phyloP scores from a whole-genome alignment of 306 rosid species.

The Psophocarpus tetragonolobus region DNA sequence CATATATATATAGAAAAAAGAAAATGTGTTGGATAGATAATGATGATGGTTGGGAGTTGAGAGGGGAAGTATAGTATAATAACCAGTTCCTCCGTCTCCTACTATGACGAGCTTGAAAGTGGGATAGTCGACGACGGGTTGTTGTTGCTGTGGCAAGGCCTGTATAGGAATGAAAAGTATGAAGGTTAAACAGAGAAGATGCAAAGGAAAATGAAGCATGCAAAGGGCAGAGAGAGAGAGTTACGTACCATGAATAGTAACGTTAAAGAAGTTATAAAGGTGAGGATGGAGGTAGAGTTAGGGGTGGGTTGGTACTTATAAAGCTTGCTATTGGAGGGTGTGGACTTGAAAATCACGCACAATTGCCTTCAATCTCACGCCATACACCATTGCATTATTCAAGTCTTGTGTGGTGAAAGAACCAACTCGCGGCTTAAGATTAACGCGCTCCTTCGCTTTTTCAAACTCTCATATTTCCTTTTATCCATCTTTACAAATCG shows the following conservation, averaged over 20 bases:
- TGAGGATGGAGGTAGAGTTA: not conserved
- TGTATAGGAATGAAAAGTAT: not conserved
- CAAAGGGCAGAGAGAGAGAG: not conserved
- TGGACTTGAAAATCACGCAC: slow-evolving; percentile 39
- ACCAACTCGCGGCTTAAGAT: slow-evolving; percentile 35
- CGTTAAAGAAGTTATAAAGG: not conserved
- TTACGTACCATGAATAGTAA: slow-evolving; percentile 13
- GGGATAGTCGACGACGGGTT: slow-evolving; percentile 59
- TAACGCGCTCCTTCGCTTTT: slow-evolving; percentile 33
- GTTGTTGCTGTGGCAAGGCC: slow-evolving; percentile 63
- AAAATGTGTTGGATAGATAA: not conserved
- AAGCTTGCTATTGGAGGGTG: slow-evolving; percentile 9
- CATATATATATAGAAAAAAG: not conserved
- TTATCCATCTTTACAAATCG: too few relatives aligned
- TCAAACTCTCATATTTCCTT: not conserved
- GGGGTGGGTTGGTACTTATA: not conserved
- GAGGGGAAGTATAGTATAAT: not conserved
- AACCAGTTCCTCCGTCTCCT: slow-evolving; percentile 85
- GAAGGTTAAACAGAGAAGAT: not conserved
- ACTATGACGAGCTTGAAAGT: slow-evolving; percentile 80
- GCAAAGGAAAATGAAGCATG: not conserved
- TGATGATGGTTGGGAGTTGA: not conserved
- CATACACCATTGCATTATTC: not conserved
- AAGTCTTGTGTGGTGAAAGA: not conserved
- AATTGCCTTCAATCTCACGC: slow-evolving; percentile 30